Base-by-base conservation (phyloP, 768 basidiomycete genomes). In the Pilatotrama ljubarskyi region DNA sequence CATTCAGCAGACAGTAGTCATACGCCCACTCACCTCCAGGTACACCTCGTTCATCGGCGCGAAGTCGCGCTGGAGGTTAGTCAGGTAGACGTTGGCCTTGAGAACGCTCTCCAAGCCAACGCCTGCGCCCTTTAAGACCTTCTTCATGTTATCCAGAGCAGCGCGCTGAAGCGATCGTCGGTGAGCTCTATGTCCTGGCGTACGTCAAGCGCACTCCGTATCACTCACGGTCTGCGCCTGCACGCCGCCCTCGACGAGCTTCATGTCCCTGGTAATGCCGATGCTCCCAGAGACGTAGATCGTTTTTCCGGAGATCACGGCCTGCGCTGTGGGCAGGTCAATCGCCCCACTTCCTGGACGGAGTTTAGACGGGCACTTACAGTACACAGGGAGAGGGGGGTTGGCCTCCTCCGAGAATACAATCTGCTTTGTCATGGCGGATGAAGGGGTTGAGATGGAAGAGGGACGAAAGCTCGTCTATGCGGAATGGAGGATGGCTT, bases 221-320 rank as follows among this genome's bases (percentile, higher is more conserved):
- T 9, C 4, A 65, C 78, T 43, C 61, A 80, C 79, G 6, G 72
- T 74, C 63, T 80, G 78, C 0, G 50, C 66, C 42, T 73, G 65
- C 17, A 80, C 58, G 2, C 75, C 78, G 3, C 77, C 78, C 42
- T 66, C 66, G 15, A 74, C 66, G 47, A 80, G 64, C 56, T 64
- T 63, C 55, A 64, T 58, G 9, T 78, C 74, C 1, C 44, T 42
- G 38, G 71, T 65, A 50, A 68, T 72, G 17, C 78, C 78, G 48
- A 79, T 70, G 63, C 69, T 77, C 1, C 78, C 77, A 10, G 77
- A 79, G 24, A 76, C 72, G n/a, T 78, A 79, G 13, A 78, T 68
- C 8, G 55, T 69, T 11, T 72, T 69, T 17, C 64, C 65, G 5
- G 75, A 76, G 43, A 75, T 66, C n/a, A 74, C 68, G 1, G 69